Base-by-base conservation (phyloP, 2,329 filamentous ascomycete species). In the Xylariaceae sp. region DNA sequence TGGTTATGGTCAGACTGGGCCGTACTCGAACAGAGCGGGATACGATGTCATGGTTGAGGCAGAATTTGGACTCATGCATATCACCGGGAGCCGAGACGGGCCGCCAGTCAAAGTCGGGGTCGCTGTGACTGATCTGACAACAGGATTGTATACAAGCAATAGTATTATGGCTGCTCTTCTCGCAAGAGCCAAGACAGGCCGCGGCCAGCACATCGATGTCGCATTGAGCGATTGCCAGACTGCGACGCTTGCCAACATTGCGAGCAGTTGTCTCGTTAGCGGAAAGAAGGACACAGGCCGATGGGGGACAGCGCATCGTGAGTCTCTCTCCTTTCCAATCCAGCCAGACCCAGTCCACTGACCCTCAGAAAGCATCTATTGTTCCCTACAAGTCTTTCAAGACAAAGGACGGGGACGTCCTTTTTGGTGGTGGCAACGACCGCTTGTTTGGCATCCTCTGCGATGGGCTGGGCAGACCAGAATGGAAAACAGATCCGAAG, bases 1-100 rank as follows among this genome's bases (percentile, higher is more conserved):
- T 0, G 93, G 93, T 1, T 98, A 97, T 60, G 93, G 93, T 2
- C 93, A 98, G 62, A 95, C 87, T 1, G 93, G 93, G 0, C 93
- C 93, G 0, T 95, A 95, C 64, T 81, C 84, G 4, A 79, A 82
- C 49, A 78, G 93, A 12, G 89, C 93, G 3, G 93, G 93, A 4
- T 98, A 98, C 72, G 93, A 98, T 65, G 93, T 98, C 53, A 98
- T 98, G 91, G 91, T 98, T 9, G 93, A 98, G 70, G 93, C 93
- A 45, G 93, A 97, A 63, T 90, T 98, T 68, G 93, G 93, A 1
- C 69, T 98, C 42, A 98, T 98, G 93, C 93, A 98, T 67, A 97
- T 98, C 55, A 98, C 93, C 0, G 93, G 93, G 24, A 78, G 79
- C 47, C 78, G 90, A 42, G 86, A 95, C 55, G 89, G 91, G 0